Evolutionary conservation across 2,329 filamentous ascomycete species (phyloP).

Genomic region (Claviceps digitariae): DNA sequence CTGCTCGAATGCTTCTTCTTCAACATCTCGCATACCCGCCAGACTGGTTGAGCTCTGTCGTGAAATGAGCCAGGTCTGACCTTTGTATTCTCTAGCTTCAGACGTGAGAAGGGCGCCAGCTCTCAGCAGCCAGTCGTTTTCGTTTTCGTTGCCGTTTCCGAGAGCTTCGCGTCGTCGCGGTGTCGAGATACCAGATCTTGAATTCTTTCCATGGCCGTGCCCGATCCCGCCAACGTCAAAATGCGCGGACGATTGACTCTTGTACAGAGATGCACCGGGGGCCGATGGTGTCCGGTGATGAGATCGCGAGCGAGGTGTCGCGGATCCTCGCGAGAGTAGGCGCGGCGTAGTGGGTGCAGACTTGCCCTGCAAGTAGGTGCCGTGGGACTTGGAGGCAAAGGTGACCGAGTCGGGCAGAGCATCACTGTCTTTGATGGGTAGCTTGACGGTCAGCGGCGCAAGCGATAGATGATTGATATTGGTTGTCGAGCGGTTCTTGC

Average conservation of each 20-base stretch:
- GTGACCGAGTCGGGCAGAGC: conserved; percentile 25
- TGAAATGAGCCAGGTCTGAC: conserved; percentile 55
- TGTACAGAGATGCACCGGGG: conserved; percentile 28
- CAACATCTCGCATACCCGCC: conserved; percentile 34
- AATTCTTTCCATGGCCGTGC: conserved; percentile 9
- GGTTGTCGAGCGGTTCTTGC: conserved; percentile 44
- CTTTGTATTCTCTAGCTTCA: conserved; percentile 52
- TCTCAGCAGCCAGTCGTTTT: conserved; percentile 53
- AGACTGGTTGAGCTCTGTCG: conserved; percentile 52
- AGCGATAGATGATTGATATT: conserved; percentile 48
- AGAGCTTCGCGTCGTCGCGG: conserved; percentile 21
- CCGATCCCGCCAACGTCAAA: conserved; percentile 19
- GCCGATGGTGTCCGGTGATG: conserved; percentile 28
- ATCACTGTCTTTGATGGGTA: conserved; percentile 43
- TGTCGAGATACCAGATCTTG: conserved; percentile 19
- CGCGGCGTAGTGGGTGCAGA: conserved; percentile 52
- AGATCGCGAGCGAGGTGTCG: conserved; percentile 34
- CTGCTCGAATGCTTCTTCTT: conserved; percentile 38
- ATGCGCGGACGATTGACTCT: conserved; percentile 51
- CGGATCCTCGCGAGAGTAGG: conserved; percentile 41
- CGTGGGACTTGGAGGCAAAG: conserved; percentile 14
- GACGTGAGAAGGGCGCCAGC: conserved; percentile 48
- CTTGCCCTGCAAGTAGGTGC: conserved; percentile 46
- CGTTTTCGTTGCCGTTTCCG: conserved; percentile 25
- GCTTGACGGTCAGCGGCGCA: conserved; percentile 48